Evolutionary conservation across 1,284 basidiomycete genomes (phyloP), one percentile per base, ranked within the genome.

Genomic region (Fistulinella staudtii): DNA sequence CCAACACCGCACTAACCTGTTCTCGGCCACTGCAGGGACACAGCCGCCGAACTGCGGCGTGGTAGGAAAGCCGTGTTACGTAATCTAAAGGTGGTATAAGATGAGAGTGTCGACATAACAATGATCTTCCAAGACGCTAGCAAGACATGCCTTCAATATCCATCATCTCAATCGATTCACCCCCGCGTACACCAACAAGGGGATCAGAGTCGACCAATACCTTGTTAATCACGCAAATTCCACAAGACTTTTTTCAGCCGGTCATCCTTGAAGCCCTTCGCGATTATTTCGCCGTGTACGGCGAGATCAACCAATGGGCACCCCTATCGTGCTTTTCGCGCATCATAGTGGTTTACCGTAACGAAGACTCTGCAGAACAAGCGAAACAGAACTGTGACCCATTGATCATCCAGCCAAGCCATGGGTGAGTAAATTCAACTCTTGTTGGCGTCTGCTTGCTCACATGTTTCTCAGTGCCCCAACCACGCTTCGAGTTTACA

Each of bases 281-380:
- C 35, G 66, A 72, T 15, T 82, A 91, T 56, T 93, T 93, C 59
- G 70, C 70, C 5, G 62, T 72, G 0, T 92, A 83, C 58, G 93
- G 93, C 14, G 67, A 74, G 23, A 78, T 96, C 15, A 82, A 87
- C 56, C 78, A 85, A 55, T 96, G 92, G 91, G 89, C 88, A 1
- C 89, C 91, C 7, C 67, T 96, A 9, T 77, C 76, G n/a, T 80
- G 79, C 3, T 88, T 95, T 57, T 79, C 81, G 0, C 74, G 93
- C 17, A 84, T 92, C 25, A 79, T 96, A 36, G 66, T 93, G 23
- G 89, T 94, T 1, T 96, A 85, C 60, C 73, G 76, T 21, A 61
- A 67, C 6, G 80, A 84, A 18, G 75, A 78, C 29, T 70, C 76
- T 46, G 86, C 81, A 0, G 88, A 89, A 59, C 60, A 62, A 23